Base-by-base conservation (phyloP, 2,329 filamentous ascomycete species). In the Nemania diffusa region DNA sequence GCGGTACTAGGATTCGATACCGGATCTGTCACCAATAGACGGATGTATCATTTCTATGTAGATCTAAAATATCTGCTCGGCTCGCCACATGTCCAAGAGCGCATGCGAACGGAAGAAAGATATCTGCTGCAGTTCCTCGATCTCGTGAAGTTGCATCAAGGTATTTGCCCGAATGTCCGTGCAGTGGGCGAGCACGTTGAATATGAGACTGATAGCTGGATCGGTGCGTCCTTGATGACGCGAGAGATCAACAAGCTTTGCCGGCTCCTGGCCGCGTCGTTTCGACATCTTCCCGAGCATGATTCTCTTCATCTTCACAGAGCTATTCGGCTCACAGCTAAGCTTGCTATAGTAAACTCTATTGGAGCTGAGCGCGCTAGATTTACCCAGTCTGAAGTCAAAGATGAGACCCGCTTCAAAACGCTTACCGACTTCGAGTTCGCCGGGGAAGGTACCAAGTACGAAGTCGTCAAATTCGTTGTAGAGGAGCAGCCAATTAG, bases 161-260 rank as follows among this genome's bases (percentile, higher is more conserved):
- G 96, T 29, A 97, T 99, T 63, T 97, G 95, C 73, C 96, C 96
- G 1, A 99, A 98, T 74, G 85, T 94, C 27, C 88, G 97, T 69
- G 96, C 95, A 2, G 88, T 97, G 24, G 94, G 94, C 17, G 96
- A 98, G 76, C 96, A 99, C 78, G 92, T 99, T 34, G 97, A 99
- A 79, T 99, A 98, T 76, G 96, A 99, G 80, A 97, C 94, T 1
- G 97, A 99, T 80, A 92, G 93, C 22, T 99, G 96, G 96, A 98
- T 99, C 60, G 97, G 93, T 65, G 95, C 96, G 3, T 97, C 94
- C 6, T 85, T 98, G 57, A 92, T 99, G 65, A 97, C 96, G 57
- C 88, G 95, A 57, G 95, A 99, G 78, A 95, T 99, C 78, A 98
- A 98, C 77, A 90, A 93, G 61, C 87, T 98, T 42, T 97, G 95